phyloP scores from a whole-genome alignment of 805 yeast genomes.

The Candida argentea region DNA sequence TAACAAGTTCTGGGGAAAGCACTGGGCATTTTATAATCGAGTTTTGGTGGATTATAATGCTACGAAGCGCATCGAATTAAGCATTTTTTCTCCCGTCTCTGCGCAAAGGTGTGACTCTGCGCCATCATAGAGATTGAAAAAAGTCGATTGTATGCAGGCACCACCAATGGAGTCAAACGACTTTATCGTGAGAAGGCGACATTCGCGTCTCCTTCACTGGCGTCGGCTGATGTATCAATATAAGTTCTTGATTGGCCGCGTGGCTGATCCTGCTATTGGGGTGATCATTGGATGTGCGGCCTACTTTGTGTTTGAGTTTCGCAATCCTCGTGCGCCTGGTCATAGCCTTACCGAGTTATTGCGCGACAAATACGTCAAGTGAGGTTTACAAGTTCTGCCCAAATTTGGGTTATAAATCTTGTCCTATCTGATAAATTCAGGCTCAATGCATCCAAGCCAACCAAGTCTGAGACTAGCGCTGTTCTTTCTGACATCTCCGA shows the following conservation, averaged over 20 bases:
- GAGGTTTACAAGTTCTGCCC: no score
- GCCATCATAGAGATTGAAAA: no score
- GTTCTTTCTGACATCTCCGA: no score
- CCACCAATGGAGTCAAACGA: neutral
- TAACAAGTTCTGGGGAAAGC: constrained; percentile 69
- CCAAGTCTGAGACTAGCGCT: no score
- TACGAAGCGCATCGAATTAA: no score
- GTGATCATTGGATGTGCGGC: constrained; percentile 51
- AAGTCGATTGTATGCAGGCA: neutral
- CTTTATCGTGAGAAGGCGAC: constrained; percentile 1
- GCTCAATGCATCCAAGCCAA: no score
- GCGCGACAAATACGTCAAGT: constrained; percentile 13
- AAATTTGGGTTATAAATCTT: no score
- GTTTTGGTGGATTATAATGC: no score
- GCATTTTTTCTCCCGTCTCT: no score
- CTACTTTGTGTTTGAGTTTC: constrained; percentile 52
- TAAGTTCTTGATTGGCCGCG: constrained; percentile 42
- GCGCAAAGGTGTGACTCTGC: no score
- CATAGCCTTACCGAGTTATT: constrained; percentile 49
- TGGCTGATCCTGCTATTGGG: constrained; percentile 58
- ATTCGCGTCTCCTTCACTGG: constrained; percentile 1
- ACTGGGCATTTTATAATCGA: constrained; percentile 21
- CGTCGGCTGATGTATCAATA: constrained; percentile 17
- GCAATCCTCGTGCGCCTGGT: constrained; percentile 48
- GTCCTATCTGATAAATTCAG: no score